phyloP scores from a whole-genome alignment of 192 early-diverging fungal species.

The Podila minutissima region DNA sequence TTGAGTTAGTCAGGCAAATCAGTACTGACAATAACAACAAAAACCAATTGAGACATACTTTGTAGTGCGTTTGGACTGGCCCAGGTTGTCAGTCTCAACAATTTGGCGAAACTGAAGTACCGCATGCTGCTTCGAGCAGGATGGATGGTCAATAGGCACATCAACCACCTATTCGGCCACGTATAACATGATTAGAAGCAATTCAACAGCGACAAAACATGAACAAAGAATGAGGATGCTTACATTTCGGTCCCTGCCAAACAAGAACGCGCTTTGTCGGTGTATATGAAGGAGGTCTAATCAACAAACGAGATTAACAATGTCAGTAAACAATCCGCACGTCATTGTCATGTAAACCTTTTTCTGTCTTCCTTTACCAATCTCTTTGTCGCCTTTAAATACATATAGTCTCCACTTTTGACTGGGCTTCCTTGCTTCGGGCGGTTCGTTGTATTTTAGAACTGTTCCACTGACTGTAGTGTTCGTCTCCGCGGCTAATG shows the following conservation, averaged over 20 bases:
- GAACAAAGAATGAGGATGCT: constrained; percentile 6
- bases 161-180: constrained; percentile 71
- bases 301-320: not conserved
- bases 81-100: constrained; percentile 56
- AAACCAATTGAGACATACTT: constrained; percentile 58
- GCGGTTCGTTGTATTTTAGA: constrained; percentile 93
- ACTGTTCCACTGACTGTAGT: constrained; percentile 83
- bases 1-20: not conserved
- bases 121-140: constrained; percentile 94
- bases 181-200: no score
- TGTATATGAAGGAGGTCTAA: constrained; percentile 88
- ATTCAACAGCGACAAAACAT: no score
- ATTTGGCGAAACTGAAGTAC: constrained; percentile 89
- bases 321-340: not conserved
- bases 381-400: constrained; percentile 91
- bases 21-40: constrained; percentile 5
- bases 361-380: constrained; percentile 59
- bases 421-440: constrained; percentile 85
- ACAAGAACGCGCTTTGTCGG: constrained; percentile 85
- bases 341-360: not conserved
- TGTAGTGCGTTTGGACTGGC: constrained; percentile 53
- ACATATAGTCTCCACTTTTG: constrained; percentile 88
- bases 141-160: constrained; percentile 95
- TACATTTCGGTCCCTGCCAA: constrained; percentile 88
- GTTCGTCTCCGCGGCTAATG: constrained; percentile 89